Evolutionary conservation across 495 filamentous ascomycete genomes (phyloP).

Genomic region (Xylaria venustula): DNA sequence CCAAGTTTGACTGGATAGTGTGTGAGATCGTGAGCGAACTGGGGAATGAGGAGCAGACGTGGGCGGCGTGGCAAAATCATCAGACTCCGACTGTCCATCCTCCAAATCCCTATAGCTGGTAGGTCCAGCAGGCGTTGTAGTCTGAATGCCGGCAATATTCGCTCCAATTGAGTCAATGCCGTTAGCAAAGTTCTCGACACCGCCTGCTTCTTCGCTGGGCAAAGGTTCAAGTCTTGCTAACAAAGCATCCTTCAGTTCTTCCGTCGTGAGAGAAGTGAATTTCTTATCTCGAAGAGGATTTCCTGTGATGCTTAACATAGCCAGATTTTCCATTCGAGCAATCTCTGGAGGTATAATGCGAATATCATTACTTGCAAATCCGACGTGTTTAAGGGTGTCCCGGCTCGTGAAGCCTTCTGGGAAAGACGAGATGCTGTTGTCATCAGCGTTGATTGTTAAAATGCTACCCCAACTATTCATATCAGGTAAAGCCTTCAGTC

Average conservation of each 20-base stretch:
- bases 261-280: conserved; percentile 73
- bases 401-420: conserved; percentile 72
- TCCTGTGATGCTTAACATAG: conserved; percentile 69
- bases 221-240: conserved; percentile 64
- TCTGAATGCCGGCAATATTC: not conserved
- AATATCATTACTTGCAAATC: conserved; percentile 83
- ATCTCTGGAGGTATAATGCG: conserved; percentile 71
- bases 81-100: conserved; percentile 60
- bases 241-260: conserved; percentile 78
- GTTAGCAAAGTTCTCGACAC: conserved; percentile 25
- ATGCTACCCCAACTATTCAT: conserved; percentile 70
- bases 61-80: conserved; percentile 61
- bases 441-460: conserved; percentile 69
- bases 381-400: conserved; percentile 64
- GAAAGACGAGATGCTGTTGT: conserved; percentile 72
- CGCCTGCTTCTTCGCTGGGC: conserved; percentile 20
- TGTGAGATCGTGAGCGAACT: conserved; percentile 40
- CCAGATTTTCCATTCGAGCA: conserved; percentile 74
- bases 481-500: conserved; percentile 67
- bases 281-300: conserved; percentile 89
- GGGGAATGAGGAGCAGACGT: conserved; percentile 49
- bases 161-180: conserved; percentile 16
- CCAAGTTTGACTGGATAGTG: conserved; percentile 49
- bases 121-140: not conserved
- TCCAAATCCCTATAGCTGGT: conserved; percentile 30